Conservation (phyloP, 2,329 filamentous ascomycete genomes). For the Aspergillus vadensis region DNA sequence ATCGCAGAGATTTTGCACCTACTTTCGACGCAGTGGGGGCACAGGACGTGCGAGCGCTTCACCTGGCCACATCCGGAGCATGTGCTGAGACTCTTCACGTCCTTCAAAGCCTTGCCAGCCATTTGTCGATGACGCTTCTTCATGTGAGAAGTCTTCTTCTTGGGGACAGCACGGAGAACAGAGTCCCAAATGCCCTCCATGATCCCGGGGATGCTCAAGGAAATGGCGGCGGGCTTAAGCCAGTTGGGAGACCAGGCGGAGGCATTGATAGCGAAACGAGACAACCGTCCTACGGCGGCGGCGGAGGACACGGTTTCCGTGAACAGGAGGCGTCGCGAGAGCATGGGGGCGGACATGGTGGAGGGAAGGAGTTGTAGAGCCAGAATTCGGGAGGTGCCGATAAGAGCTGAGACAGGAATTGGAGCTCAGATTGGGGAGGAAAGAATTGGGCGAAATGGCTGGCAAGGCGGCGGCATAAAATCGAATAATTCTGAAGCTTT, state of each 20-base stretch:
- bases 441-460: neutral
- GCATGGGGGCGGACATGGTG: constrained; percentile 22
- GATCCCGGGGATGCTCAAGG: constrained; percentile 65
- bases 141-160: constrained; percentile 98
- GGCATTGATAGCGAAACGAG: constrained; percentile 46
- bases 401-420: neutral
- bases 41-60: constrained; percentile 87
- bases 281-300: constrained; percentile 24
- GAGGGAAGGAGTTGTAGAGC: constrained; percentile 30
- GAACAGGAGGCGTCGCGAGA: constrained; percentile 26
- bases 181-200: constrained; percentile 89
- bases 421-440: neutral
- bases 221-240: constrained; percentile 61
- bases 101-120: constrained; percentile 92
- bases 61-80: constrained; percentile 85
- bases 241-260: constrained; percentile 59
- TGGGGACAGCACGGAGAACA: constrained; percentile 87
- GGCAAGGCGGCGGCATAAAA: constrained; percentile 8
- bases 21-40: constrained; percentile 84
- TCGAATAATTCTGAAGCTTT: constrained; percentile 26
- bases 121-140: constrained; percentile 92
- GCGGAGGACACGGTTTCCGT: constrained; percentile 21
- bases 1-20: constrained; percentile 39
- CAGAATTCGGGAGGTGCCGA: constrained; percentile 24
- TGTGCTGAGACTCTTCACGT: constrained; percentile 81